Conservation (phyloP, 768 basidiomycete species). For the Suillus paluster region DNA sequence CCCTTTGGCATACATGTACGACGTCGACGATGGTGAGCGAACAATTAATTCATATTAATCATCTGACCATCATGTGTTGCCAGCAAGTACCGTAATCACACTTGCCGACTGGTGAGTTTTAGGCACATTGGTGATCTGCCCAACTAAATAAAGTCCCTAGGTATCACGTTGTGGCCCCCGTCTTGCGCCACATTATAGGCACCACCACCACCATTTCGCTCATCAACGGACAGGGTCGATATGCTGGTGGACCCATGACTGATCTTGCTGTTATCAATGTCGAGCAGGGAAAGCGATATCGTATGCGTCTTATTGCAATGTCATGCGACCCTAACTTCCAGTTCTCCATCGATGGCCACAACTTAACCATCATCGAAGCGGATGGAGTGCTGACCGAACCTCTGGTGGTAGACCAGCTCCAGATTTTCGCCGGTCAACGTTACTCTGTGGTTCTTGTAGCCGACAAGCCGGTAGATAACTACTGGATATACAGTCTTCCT, state of each 20-base stretch:
- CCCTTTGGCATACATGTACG: constrained; percentile 42
- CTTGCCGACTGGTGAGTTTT: constrained; percentile 41
- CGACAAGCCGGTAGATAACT: constrained; percentile 37
- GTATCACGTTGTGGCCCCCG: constrained; percentile 25
- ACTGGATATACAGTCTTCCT: constrained; percentile 55
- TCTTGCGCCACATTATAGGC: constrained; percentile 20
- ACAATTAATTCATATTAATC: neutral
- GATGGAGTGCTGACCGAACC: constrained; percentile 47
- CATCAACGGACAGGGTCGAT: constrained; percentile 46
- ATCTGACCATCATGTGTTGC: neutral
- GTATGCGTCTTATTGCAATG: constrained; percentile 40
- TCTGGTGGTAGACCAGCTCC: constrained; percentile 42
- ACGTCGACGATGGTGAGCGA: constrained; percentile 46
- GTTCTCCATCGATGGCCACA: constrained; percentile 51
- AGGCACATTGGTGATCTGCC: neutral
- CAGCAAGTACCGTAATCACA: constrained; percentile 47
- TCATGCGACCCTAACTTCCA: constrained; percentile 48
- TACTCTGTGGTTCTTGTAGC: constrained; percentile 38
- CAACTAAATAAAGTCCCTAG: constrained; percentile 5
- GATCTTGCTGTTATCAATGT: constrained; percentile 42
- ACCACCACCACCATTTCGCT: constrained; percentile 34
- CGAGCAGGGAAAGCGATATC: constrained; percentile 38
- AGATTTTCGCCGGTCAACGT: constrained; percentile 41
- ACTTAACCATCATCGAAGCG: constrained; percentile 50
- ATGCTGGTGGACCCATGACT: constrained; percentile 34